Evolutionary conservation across 306 rosid genomes (phyloP).

Genomic region (Begonia fuchsioides): DNA sequence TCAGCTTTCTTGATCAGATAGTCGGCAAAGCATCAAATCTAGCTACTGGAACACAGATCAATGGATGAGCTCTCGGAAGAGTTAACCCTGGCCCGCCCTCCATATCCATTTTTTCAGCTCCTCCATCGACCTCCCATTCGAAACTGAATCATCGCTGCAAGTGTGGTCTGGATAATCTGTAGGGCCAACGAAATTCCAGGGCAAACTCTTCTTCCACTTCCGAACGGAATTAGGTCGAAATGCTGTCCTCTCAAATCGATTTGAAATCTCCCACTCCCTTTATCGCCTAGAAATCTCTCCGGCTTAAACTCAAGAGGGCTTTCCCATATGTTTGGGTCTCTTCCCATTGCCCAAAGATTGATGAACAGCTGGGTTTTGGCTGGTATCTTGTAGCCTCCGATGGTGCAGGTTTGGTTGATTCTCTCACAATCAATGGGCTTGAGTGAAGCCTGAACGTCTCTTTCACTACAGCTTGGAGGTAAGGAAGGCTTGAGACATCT

Average conservation of each 20-base stretch:
- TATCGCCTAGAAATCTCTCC: slow-evolving; percentile 37
- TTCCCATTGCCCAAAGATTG: slow-evolving; percentile 68
- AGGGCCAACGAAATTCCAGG: slow-evolving; percentile 76
- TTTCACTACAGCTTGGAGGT: slow-evolving; percentile 59
- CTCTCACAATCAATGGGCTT: slow-evolving; percentile 49
- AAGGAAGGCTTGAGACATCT: slow-evolving; percentile 46
- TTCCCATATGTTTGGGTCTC: slow-evolving; percentile 63
- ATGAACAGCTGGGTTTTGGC: slow-evolving; percentile 47
- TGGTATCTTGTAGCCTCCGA: slow-evolving; percentile 53
- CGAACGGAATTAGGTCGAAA: slow-evolving; percentile 47
- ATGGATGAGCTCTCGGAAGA: slow-evolving; percentile 45
- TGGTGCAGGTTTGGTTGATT: slow-evolving; percentile 30
- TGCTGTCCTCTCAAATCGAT: slow-evolving; percentile 40
- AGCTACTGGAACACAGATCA: slow-evolving; percentile 29
- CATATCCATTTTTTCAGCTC: slow-evolving; percentile 25
- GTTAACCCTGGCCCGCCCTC: slow-evolving; percentile 49
- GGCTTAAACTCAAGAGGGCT: slow-evolving; percentile 58
- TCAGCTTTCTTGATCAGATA: background rate
- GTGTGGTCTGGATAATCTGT: slow-evolving; percentile 36
- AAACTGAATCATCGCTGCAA: slow-evolving; percentile 70
- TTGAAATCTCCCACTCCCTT: slow-evolving; percentile 14
- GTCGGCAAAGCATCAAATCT: slow-evolving; percentile 28
- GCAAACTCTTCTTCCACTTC: slow-evolving; percentile 77
- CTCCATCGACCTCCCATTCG: slow-evolving; percentile 41
- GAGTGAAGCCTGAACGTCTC: slow-evolving; percentile 85